Evolutionary conservation across 208 protist genomes (phyloP).

Genomic region (Crithidia acanthocephali): DNA sequence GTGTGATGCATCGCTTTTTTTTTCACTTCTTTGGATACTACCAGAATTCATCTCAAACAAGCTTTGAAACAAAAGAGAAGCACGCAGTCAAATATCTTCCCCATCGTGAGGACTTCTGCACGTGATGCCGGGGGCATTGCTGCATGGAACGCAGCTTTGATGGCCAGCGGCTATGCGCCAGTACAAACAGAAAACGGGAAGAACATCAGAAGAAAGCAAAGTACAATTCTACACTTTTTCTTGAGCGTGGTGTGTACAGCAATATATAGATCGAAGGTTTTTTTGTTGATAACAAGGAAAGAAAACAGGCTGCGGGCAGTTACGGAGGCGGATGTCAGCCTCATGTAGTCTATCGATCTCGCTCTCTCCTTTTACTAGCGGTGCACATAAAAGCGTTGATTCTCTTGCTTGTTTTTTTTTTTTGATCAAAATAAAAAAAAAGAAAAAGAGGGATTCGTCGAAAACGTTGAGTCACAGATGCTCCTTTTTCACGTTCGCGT

Average conservation of each 20-base stretch:
- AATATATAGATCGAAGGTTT: neutral
- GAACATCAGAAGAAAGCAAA: conserved; percentile 22
- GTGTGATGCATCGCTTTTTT: conserved; percentile 14
- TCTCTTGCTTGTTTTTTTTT: neutral
- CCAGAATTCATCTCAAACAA: conserved; percentile 6
- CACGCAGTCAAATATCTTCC: neutral
- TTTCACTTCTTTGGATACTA: conserved; percentile 19
- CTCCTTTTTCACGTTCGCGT: too few relatives aligned
- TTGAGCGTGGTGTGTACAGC: neutral
- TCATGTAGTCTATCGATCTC: neutral
- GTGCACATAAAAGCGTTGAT: neutral
- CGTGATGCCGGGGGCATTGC: too few relatives aligned
- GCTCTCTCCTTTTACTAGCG: conserved; percentile 8
- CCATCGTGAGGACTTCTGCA: too few relatives aligned
- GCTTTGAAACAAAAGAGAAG: conserved; percentile 9
- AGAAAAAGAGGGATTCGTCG: too few relatives aligned
- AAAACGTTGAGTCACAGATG: too few relatives aligned
- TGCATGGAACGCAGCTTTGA: too few relatives aligned
- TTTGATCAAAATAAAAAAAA: neutral
- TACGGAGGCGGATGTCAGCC: neutral
- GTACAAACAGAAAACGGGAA: conserved; percentile 6
- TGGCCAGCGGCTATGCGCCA: too few relatives aligned
- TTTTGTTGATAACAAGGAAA: neutral
- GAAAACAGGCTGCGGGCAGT: conserved; percentile 4
- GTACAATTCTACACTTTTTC: conserved; percentile 9